Base-by-base conservation (phyloP, 2,329 filamentous ascomycete species). In the Aspergillus hiratsukae region DNA sequence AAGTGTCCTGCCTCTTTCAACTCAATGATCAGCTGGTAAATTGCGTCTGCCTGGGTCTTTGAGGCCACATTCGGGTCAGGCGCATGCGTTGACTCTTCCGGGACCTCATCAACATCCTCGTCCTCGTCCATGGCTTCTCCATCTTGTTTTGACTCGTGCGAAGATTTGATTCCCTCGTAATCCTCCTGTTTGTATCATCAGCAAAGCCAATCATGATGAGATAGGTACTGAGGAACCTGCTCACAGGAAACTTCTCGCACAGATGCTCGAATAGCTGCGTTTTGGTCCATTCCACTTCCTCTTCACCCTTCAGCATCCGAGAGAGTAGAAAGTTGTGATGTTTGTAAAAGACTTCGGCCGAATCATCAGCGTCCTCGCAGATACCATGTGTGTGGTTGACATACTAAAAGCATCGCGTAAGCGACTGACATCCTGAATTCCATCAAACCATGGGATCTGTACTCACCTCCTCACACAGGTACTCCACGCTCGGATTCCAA, bases 221-320 rank as follows among this genome's bases (percentile, higher is more conserved):
- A 51, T 28, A 17, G n/a, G n/a, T 5, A 21, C 4, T 25, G 8
- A 10, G 19, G 40, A 14, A 21, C 28, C 10, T 25, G 59, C 69
- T 59, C 63, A 78, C 76, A 43, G 70, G 64, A 59, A 76, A 78
- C 49, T 75, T 74, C 49, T 75, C 69, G 25, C 71, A 72, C 23
- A 79, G 67, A 63, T 80, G 75, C 48, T 71, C 67, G 61, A 77
- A 77, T 5, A 79, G 63, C 58, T 72, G 72, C 8, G 76, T 77
- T 37, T 71, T 70, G 7, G 68, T 68, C 78, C 78, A 80, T 51
- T 77, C 67, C 37, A 79, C 66, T 48, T 69, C 70, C 61, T 79
- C 76, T 57, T 74, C 72, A 3, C 72, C 75, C 58, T 75, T 74
- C 19, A 78, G 62, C 78, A 80, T 80, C 45, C 76, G 74, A 21